Evolutionary conservation across 495 filamentous ascomycete species (phyloP), one percentile per base, ranked within the genome.

Genomic region (Glarea lozoyensis): DNA sequence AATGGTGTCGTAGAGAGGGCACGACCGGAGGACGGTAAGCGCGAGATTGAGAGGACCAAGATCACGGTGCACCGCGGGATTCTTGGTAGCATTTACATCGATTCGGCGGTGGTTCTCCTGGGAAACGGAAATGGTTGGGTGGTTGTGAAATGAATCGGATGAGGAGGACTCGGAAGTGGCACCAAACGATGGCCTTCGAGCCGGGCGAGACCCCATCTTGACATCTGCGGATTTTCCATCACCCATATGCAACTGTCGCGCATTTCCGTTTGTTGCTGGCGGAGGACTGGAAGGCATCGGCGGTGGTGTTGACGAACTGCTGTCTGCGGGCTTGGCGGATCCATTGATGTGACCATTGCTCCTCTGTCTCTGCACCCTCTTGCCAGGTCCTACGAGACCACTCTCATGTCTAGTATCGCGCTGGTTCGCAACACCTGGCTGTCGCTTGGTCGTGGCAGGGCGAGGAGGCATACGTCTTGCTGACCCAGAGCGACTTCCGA

Each of bases 1-100:
- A 63, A 99, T 86, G 43, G 92, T 95, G 68, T 99, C 92, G 62
- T 85, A 81, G 50, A 95, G 78, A 18, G 92, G 92, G 55, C 88
- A 94, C 19, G 87, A 88, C 49, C 76, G 75, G 49, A 98, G 77
- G 46, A 98, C 92, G 31, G 90, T 96, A 48, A 84, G 73, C 37
- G 80, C 79, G 42, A 89, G 63, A 50, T 81, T 76, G 43, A 92
- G 61, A 34, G 82, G 78, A 45, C 82, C 80, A 39, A 65, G 59
- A 37, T 72, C 77, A 43, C 71, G 70, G 48, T 79, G 72, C 37
- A 75, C 76, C 45, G 78, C 67, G 25, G 77, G 75, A 52, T 80
- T 80, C 64, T 82, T 86, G 25, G 76, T 68, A 49, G 73, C 70
- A 54, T 78, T 80, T 48, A 79, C 75, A 51, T 81, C 73, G 65